These are phyloP conservation scores for Isabelozyma gotoi DNA, from an alignment of 805 yeast species.

Conservation along the genomic window DNA sequence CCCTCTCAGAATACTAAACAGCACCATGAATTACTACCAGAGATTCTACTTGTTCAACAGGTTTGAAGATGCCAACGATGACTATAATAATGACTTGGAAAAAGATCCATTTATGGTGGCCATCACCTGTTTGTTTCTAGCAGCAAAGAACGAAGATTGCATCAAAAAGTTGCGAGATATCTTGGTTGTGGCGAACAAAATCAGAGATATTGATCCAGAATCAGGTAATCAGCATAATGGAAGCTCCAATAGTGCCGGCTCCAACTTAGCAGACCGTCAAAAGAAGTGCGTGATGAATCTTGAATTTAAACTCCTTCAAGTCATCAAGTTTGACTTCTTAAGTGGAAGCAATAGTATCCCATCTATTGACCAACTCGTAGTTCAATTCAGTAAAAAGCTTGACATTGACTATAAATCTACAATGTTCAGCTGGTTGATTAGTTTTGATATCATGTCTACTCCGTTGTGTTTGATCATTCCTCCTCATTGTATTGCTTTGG, in stretches of 20 bases:
- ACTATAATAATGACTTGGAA: constrained; percentile 27
- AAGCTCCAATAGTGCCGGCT: constrained; percentile 5
- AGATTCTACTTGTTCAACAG: constrained; percentile 64
- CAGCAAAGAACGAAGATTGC: constrained; percentile 81
- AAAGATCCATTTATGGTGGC: constrained; percentile 61
- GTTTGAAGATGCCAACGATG: constrained; percentile 44
- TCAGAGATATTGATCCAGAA: constrained; percentile 35
- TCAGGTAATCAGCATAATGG: constrained; percentile 20
- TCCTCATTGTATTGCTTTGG: constrained; percentile 72
- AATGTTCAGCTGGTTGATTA: constrained; percentile 67
- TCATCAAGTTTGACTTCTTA: constrained; percentile 79
- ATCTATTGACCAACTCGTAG: constrained; percentile 60
- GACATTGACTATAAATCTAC: constrained; percentile 47
- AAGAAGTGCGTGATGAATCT: constrained; percentile 55
- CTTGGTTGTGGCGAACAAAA: constrained; percentile 46
- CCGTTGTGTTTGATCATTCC: constrained; percentile 70
- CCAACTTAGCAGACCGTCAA: constrained; percentile 46
- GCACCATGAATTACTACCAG: constrained; percentile 73
- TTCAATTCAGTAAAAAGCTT: constrained; percentile 57
- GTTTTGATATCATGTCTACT: constrained; percentile 71
- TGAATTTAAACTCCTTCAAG: constrained; percentile 74
- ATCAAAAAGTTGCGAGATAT: constrained; percentile 72
- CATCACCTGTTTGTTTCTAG: constrained; percentile 63
- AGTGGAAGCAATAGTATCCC: constrained; percentile 44
- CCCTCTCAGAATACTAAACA: constrained; percentile 68